Conservation (phyloP, 2,329 filamentous ascomycete genomes). For the Fusarium sp. region DNA sequence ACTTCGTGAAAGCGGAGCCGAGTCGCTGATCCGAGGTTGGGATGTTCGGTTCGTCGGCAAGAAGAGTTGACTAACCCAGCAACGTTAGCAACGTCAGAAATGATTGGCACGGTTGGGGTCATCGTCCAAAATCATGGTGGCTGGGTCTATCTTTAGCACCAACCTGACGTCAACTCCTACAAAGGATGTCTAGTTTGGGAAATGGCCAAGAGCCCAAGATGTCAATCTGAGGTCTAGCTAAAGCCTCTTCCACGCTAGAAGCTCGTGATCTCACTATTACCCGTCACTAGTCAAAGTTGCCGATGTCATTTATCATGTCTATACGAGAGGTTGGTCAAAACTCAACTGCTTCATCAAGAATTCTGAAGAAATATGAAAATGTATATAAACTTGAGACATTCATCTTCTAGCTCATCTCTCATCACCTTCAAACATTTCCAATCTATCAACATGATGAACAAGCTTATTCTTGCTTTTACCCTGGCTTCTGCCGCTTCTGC, state of each 20-base stretch:
- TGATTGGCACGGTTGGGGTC: no score
- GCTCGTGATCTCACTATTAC: conserved; percentile 1
- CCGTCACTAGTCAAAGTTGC: no score
- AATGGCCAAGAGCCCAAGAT: background rate
- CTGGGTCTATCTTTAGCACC: no score
- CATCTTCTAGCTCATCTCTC: background rate
- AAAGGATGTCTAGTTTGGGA: background rate
- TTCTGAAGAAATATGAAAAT: no score
- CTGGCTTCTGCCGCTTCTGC: conserved; percentile 22
- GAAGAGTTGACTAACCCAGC: no score
- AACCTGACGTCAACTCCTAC: no score
- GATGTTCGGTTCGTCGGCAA: no score
- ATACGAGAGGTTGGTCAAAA: background rate
- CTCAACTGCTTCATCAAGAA: no score
- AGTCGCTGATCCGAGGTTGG: no score
- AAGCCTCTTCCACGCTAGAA: background rate
- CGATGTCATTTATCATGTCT: background rate
- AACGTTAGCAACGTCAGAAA: no score
- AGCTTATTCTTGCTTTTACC: conserved; percentile 9
- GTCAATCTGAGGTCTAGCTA: background rate
- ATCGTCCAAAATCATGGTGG: no score
- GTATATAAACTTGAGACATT: background rate
- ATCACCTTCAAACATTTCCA: background rate
- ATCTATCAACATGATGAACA: conserved; percentile 28
- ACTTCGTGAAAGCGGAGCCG: no score